Evolutionary conservation across 345 rosid genomes (phyloP), one percentile per base, ranked within the genome.

Genomic region (Euphorbia peplus): DNA sequence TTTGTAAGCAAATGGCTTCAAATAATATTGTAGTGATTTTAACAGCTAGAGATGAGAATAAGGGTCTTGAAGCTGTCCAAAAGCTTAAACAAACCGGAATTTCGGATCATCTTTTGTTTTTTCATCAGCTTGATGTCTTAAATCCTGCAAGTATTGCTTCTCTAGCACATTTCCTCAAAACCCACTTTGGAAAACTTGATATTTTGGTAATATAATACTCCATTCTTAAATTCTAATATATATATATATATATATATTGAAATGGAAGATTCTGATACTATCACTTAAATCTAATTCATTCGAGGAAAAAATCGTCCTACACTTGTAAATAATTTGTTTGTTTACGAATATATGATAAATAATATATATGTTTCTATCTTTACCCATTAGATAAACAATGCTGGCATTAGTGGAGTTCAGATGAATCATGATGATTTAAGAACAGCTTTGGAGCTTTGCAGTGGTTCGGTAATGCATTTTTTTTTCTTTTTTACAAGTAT

Each of bases 341-440:
- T n/a, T n/a, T n/a, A n/a, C n/a, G n/a, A n/a, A n/a, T n/a, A n/a
- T n/a, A n/a, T n/a, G n/a, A n/a, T n/a, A n/a, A n/a, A n/a, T n/a
- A n/a, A n/a, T n/a, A n/a, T n/a, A n/a, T n/a, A n/a, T n/a, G n/a
- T n/a, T n/a, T n/a, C n/a, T n/a, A n/a, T n/a, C n/a, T n/a, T n/a
- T n/a, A n/a, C n/a, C n/a, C n/a, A 9, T 2, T 26, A 85, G 89
- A 85, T 85, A 52, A 85, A 81, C 67, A 81, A 80, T 72, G 82
- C 82, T 2, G 87, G 82, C 26, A 56, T 78, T 26, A 2, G 13
- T 30, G 81, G 80, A 21, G 1, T 12, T 52, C 32, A 9, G 12
- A 0, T 75, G 3, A 72, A 85, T 47, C 15, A 1, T 4, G 71
- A 78, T 14, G 69, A 47, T 51, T 15, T 74, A 0, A 54, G n/a